phyloP scores from a whole-genome alignment of 257 asterid genomes.

The Schizonepeta tenuifolia region DNA sequence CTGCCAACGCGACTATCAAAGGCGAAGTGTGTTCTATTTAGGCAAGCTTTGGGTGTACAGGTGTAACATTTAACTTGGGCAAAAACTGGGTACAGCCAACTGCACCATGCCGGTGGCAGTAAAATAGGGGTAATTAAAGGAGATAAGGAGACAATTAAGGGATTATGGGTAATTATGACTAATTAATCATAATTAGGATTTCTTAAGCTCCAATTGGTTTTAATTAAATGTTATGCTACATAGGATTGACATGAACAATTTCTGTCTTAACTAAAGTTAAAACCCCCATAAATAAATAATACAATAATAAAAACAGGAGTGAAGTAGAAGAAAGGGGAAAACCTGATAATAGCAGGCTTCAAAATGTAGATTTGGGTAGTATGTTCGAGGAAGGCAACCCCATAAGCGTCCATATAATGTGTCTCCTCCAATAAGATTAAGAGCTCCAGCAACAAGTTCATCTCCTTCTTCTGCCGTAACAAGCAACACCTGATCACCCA shows the following conservation, averaged over 20 bases:
- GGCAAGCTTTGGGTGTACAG: no score
- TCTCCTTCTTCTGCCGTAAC: constrained; percentile 85
- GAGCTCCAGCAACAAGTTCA: constrained; percentile 87
- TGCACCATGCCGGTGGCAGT: no score
- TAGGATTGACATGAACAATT: neutral
- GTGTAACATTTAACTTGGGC: no score
- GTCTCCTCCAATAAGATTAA: constrained; percentile 91
- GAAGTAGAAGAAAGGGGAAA: constrained; percentile 26
- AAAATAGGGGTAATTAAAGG: no score
- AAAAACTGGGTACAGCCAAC: no score
- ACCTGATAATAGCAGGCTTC: constrained; percentile 99
- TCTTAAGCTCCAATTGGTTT: no score
- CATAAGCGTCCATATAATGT: constrained; percentile 91
- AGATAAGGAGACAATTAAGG: no score
- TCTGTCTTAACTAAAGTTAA: constrained; percentile 2
- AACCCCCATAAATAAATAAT: neutral
- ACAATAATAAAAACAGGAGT: neutral
- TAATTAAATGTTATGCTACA: no score
- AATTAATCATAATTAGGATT: no score
- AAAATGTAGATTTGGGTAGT: constrained; percentile 88
- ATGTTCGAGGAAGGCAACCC: constrained; percentile 93
- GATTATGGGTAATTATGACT: no score
- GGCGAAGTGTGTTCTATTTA: no score
- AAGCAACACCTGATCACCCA: constrained; percentile 87
- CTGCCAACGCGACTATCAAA: no score